Evolutionary conservation across 2,329 filamentous ascomycete species (phyloP), one percentile per base, ranked within the genome.

Genomic region (Xylariomycetidae sp.): DNA sequence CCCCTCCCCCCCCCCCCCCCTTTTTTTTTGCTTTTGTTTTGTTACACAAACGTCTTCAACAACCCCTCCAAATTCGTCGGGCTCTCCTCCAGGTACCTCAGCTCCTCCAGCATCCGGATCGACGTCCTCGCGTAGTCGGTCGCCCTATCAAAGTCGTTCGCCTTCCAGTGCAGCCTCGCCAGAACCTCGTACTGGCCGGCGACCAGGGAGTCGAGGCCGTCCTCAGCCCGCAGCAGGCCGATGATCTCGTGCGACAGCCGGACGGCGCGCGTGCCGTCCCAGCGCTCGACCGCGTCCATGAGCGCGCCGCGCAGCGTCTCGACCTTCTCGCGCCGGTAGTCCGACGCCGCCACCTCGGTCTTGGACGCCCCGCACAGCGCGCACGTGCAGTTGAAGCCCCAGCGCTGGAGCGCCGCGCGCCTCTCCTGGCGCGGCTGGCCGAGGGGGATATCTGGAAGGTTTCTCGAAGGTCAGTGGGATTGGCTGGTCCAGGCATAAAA

Each of bases 371-470:
- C 37, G 41, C 57, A 62, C 12, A 62, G 49, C 9, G 40, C 38
- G 34, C 59, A 62, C 10, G 36, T 42, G 41, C 59, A 62, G 15
- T 45, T 46, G 34, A 62, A 61, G 3, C 48, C 50, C 58, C 58
- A 62, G 7, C 48, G 48, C 27, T 44, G 36, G 9, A 61, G 44
- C 2, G 43, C 42, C 3, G 33, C 28, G 18, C 51, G 46, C 20
- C 59, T 48, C 14, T 54, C 48, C 13, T 44, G 37, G 9, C 41
- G 42, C 1, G 49, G 46, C 23, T 57, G 43, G 27, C 57, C 54
- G 9, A 58, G 15, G 6, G 51, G 47, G 23, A 58, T 49, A 30
- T 59, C 56, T 59, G 28, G 9, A 17, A 16, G 13, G 5, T 22
- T 26, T 17, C 5, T 16, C 9, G 22, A 14, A 19, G 4, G 3